Evolutionary conservation across 164 flowering plant genomes (phyloP).

Genomic region (Nymphaea colorata): DNA sequence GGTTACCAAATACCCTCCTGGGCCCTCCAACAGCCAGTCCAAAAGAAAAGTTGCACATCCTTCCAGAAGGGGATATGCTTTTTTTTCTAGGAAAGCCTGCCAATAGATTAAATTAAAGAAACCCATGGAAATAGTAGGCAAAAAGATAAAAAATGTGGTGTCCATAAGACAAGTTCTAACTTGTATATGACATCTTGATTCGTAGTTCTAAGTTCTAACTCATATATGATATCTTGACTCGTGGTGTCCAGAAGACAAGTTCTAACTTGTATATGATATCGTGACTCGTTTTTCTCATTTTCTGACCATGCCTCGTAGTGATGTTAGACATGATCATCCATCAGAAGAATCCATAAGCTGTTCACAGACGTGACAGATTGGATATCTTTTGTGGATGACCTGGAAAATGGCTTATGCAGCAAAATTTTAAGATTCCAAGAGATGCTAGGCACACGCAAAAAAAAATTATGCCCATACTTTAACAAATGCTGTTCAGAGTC

Average conservation of each 20-base stretch:
- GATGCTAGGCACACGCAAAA: too few relatives aligned
- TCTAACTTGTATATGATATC: neutral
- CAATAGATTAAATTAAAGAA: neutral
- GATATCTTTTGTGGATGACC: too few relatives aligned
- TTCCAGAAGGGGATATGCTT: constrained; percentile 81
- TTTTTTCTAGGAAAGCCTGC: constrained; percentile 42
- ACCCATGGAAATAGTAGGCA: neutral
- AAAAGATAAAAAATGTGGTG: too few relatives aligned
- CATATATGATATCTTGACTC: too few relatives aligned
- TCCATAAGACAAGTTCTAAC: neutral
- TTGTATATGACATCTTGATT: neutral
- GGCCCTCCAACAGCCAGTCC: constrained; percentile 88
- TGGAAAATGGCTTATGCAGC: too few relatives aligned
- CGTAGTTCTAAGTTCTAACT: neutral
- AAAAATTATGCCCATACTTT: too few relatives aligned
- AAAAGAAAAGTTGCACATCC: constrained; percentile 66
- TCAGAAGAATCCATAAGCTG: neutral
- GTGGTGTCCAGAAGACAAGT: too few relatives aligned
- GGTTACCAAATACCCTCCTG: constrained; percentile 57
- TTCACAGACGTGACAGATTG: too few relatives aligned
- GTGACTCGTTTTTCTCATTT: neutral
- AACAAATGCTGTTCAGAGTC: too few relatives aligned
- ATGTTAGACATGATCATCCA: neutral
- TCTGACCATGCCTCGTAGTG: neutral
- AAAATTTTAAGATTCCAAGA: too few relatives aligned